These are phyloP conservation scores for Nakaseomyces nivariensis DNA, from an alignment of 1,139 yeast species.

Conservation along the genomic window DNA sequence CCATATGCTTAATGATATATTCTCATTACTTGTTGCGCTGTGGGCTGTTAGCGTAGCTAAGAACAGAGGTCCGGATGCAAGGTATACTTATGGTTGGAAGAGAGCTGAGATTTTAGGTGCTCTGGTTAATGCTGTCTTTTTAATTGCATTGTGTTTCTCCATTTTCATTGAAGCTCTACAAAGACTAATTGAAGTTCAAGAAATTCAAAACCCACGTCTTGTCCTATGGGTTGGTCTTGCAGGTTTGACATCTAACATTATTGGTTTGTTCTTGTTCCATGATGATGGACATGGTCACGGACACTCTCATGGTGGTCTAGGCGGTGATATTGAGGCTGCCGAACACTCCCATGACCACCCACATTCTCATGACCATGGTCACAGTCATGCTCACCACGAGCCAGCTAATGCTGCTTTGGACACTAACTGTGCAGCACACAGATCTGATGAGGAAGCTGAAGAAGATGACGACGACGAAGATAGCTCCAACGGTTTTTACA, in stretches of 20 bases:
- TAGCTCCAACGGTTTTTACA: conserved; percentile 6
- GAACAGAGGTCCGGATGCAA: conserved; percentile 71
- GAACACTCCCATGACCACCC: conserved; percentile 8
- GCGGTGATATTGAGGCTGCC: conserved; percentile 22
- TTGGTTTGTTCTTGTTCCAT: conserved; percentile 82
- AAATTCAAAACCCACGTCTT: conserved; percentile 67
- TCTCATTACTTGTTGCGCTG: conserved; percentile 78
- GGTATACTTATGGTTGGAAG: conserved; percentile 93
- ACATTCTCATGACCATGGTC: conserved; percentile 19
- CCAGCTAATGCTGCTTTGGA: conserved; percentile 1
- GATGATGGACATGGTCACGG: conserved; percentile 68
- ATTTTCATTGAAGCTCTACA: conserved; percentile 90
- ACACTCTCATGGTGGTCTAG: conserved; percentile 34
- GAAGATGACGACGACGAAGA: conserved; percentile 12
- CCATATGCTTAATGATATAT: conserved; percentile 94
- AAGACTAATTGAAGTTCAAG: conserved; percentile 73
- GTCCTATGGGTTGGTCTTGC: conserved; percentile 73
- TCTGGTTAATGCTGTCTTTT: conserved; percentile 81
- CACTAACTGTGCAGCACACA: conserved; percentile 1
- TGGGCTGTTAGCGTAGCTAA: conserved; percentile 95
- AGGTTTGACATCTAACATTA: conserved; percentile 71
- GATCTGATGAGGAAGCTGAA: conserved; percentile 8
- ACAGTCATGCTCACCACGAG: conserved; percentile 7
- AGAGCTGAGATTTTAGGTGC: conserved; percentile 95
- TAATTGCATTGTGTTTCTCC: conserved; percentile 84